phyloP scores from a whole-genome alignment of 1,284 basidiomycete species.

The Xerocomus nothofagi region DNA sequence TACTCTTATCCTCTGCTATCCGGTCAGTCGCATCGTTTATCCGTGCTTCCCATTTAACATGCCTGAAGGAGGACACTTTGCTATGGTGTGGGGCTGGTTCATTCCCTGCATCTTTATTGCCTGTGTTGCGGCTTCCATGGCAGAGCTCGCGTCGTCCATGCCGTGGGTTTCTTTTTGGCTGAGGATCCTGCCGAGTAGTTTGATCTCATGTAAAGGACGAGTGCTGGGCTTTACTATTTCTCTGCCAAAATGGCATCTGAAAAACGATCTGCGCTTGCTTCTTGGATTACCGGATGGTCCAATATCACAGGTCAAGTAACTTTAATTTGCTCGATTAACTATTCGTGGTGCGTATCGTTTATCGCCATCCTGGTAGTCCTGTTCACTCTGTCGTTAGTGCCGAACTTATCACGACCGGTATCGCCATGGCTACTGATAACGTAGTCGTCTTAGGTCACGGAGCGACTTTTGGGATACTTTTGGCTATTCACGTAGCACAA shows the following conservation, averaged over 20 bases:
- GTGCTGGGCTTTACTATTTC: conserved; percentile 70
- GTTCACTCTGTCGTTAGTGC: conserved; percentile 36
- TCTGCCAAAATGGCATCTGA: conserved; percentile 59
- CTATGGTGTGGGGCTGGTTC: conserved; percentile 74
- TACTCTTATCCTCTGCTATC: conserved; percentile 57
- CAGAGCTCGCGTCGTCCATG: conserved; percentile 70
- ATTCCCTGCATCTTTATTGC: conserved; percentile 66
- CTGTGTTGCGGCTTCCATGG: conserved; percentile 60
- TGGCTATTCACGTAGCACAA: conserved; percentile 58
- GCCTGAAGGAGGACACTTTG: conserved; percentile 61
- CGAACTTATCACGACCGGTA: conserved; percentile 68
- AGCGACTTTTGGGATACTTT: conserved; percentile 60
- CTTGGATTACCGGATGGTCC: conserved; percentile 66
- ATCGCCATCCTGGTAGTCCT: neutral
- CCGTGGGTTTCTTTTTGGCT: conserved; percentile 50
- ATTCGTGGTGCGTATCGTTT: conserved; percentile 46
- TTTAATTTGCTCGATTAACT: conserved; percentile 68
- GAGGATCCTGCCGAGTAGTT: neutral
- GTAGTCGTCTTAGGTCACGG: conserved; percentile 48
- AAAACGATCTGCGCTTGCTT: conserved; percentile 54
- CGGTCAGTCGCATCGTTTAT: conserved; percentile 35
- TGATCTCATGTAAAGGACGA: conserved; percentile 42
- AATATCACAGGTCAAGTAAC: conserved; percentile 56
- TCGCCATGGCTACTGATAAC: conserved; percentile 58
- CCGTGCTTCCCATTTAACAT: neutral